Evolutionary conservation across 768 basidiomycete genomes (phyloP).

Genomic region (Suillus hirtellus): DNA sequence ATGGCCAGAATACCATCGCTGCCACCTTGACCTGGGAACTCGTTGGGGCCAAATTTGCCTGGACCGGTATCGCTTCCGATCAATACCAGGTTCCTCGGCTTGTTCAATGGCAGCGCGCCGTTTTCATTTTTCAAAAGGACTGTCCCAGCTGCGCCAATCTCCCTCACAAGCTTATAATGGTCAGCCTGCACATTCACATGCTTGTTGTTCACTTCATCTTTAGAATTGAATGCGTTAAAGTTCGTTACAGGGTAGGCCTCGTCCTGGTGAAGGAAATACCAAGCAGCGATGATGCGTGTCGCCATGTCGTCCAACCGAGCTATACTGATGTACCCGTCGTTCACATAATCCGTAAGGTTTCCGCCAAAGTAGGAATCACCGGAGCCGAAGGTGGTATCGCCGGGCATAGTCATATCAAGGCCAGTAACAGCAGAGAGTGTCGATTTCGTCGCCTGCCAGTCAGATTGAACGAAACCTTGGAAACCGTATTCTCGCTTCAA

Average conservation of each 20-base stretch:
- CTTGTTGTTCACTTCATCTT: slow-evolving; percentile 53
- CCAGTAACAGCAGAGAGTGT: slow-evolving; percentile 62
- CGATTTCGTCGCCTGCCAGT: slow-evolving; percentile 68
- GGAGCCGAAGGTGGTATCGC: slow-evolving; percentile 51
- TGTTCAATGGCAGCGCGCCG: slow-evolving; percentile 54
- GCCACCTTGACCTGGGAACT: slow-evolving; percentile 58
- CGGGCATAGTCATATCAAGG: slow-evolving; percentile 77
- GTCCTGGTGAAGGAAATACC: slow-evolving; percentile 64
- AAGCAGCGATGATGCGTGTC: slow-evolving; percentile 71
- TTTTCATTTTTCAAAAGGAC: slow-evolving; percentile 75
- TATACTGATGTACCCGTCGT: slow-evolving; percentile 69
- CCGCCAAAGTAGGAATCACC: slow-evolving; percentile 60
- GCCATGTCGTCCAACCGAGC: slow-evolving; percentile 80
- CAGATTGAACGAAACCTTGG: slow-evolving; percentile 77
- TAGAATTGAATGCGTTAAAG: slow-evolving; percentile 65
- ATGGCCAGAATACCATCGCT: slow-evolving; percentile 74
- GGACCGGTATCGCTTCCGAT: slow-evolving; percentile 63
- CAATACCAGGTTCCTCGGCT: slow-evolving; percentile 52
- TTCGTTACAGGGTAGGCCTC: slow-evolving; percentile 62
- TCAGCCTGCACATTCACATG: slow-evolving; percentile 70
- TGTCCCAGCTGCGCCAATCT: slow-evolving; percentile 72
- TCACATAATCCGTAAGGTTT: slow-evolving; percentile 67
- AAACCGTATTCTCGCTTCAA: slow-evolving; percentile 76
- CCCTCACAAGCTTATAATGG: slow-evolving; percentile 65
- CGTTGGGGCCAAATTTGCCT: slow-evolving; percentile 63